Percentiles rank a stretch among this genome's conserved stretches.
Evolutionary conservation across 2,329 filamentous ascomycete species (phyloP).

Genomic region (Fusarium sp.): DNA sequence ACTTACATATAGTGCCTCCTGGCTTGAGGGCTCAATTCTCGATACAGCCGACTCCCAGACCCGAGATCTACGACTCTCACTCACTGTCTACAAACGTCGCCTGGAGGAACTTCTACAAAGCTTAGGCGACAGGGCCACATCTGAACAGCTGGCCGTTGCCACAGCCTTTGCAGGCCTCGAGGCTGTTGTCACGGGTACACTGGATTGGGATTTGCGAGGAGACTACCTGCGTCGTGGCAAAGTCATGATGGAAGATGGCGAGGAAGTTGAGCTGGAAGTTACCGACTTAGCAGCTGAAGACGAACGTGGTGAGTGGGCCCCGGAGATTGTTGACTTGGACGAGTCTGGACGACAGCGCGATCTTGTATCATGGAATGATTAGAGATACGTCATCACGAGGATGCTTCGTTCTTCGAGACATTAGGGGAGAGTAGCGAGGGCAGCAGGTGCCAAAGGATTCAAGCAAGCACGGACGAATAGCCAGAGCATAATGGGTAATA

Average conservation of each 20-base stretch:
- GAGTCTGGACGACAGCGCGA: conserved; percentile 65
- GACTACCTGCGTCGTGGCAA: conserved; percentile 64
- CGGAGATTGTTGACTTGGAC: conserved; percentile 66
- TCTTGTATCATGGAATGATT: conserved; percentile 63
- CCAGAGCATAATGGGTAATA: background rate
- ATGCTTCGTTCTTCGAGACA: conserved; percentile 6
- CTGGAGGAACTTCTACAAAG: conserved; percentile 62
- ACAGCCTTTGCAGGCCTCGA: conserved; percentile 60
- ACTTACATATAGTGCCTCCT: conserved; percentile 64
- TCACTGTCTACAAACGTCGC: conserved; percentile 68
- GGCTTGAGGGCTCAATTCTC: conserved; percentile 62
- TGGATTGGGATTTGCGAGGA: conserved; percentile 69
- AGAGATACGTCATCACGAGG: conserved; percentile 28
- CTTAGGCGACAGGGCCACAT: conserved; percentile 52
- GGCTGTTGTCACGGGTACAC: conserved; percentile 50
- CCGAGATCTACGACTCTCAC: conserved; percentile 59
- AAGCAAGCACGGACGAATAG: background rate
- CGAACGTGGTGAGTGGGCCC: conserved; percentile 66
- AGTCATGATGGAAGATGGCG: conserved; percentile 66
- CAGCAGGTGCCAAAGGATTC: background rate
- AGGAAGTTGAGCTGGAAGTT: conserved; percentile 62
- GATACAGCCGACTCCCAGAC: conserved; percentile 53
- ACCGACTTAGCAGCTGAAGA: conserved; percentile 67
- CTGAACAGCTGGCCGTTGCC: conserved; percentile 60
- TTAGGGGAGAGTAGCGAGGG: background rate